These are phyloP conservation scores for Kodamaea sagamina DNA, from an alignment of 805 yeast species.

Conservation along the genomic window DNA sequence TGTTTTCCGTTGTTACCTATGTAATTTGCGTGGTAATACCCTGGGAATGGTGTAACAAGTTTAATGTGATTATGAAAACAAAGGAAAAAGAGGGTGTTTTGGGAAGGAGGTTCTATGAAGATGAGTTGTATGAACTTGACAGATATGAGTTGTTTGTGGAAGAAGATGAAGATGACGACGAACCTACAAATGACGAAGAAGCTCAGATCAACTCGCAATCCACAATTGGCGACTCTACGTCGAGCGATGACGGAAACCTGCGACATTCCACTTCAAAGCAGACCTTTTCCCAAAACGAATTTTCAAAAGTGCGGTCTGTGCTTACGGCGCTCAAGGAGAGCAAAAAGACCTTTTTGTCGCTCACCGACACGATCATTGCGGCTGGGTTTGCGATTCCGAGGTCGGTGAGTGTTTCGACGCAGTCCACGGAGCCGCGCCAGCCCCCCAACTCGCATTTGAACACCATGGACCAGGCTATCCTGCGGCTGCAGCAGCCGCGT, in stretches of 20 bases:
- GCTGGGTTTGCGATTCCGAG: slow-evolving; percentile 60
- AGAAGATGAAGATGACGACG: slow-evolving; percentile 20
- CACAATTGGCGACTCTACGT: background rate
- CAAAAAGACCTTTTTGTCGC: slow-evolving; percentile 40
- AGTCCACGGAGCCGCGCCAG: slow-evolving; percentile 9
- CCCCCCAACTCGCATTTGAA: slow-evolving; percentile 16
- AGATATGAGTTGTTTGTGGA: slow-evolving; percentile 42
- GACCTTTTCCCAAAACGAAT: background rate
- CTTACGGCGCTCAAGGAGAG: slow-evolving; percentile 21
- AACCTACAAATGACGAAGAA: background rate
- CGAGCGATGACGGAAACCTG: too few relatives aligned
- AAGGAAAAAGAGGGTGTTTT: slow-evolving; percentile 70
- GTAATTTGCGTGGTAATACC: slow-evolving; percentile 70
- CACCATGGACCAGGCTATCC: slow-evolving; percentile 8
- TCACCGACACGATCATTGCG: slow-evolving; percentile 56
- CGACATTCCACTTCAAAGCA: too few relatives aligned
- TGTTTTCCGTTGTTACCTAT: slow-evolving; percentile 72
- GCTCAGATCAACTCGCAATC: slow-evolving; percentile 2
- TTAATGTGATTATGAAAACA: slow-evolving; percentile 55
- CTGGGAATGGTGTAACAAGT: slow-evolving; percentile 84
- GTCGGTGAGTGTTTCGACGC: slow-evolving; percentile 42
- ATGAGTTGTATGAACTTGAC: slow-evolving; percentile 51
- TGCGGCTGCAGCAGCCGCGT: slow-evolving; percentile 10
- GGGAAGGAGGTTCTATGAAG: slow-evolving; percentile 76
- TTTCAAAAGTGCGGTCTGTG: slow-evolving; percentile 6